A percentile compares a stretch with the other conserved stretches of the same genome.
Evolutionary conservation across 1,284 basidiomycete species (phyloP).

Genomic region (Trametes versicolor): DNA sequence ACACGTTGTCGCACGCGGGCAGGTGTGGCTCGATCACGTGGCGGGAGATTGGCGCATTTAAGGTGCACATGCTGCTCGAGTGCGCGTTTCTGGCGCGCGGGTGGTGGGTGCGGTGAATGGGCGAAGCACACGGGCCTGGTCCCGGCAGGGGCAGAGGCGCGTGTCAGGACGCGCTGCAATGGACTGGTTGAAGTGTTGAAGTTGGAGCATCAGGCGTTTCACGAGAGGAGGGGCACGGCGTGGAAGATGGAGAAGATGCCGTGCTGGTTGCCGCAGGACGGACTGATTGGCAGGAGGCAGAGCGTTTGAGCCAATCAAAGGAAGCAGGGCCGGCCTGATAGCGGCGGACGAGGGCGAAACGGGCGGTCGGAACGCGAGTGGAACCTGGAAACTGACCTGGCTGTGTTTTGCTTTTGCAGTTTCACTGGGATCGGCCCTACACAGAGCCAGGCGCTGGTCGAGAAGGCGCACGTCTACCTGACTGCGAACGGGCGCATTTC

Average conservation of each 20-base stretch:
- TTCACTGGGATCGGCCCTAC: slow-evolving; percentile 80
- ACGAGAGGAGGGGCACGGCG: slow-evolving; percentile 9
- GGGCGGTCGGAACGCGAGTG: slow-evolving; percentile 16
- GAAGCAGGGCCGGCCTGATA: slow-evolving; percentile 20
- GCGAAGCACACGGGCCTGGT: slow-evolving; percentile 9
- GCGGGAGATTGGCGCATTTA: slow-evolving; percentile 1
- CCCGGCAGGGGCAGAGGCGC: slow-evolving; percentile 8
- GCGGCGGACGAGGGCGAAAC: slow-evolving; percentile 14
- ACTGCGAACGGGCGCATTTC: slow-evolving; percentile 89
- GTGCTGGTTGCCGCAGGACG: slow-evolving; percentile 26
- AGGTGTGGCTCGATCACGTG: slow-evolving; percentile 18
- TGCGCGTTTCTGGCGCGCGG: not conserved
- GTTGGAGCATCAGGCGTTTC: slow-evolving; percentile 32
- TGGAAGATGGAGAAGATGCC: slow-evolving; percentile 18
- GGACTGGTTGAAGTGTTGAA: slow-evolving; percentile 1
- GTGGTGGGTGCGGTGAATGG: not conserved
- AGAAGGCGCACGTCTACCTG: slow-evolving; percentile 89
- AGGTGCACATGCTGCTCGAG: not conserved
- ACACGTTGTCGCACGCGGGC: not conserved
- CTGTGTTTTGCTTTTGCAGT: slow-evolving; percentile 50
- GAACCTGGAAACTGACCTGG: slow-evolving; percentile 20
- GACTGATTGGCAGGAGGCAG: slow-evolving; percentile 30
- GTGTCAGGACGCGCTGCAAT: not conserved
- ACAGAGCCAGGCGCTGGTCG: slow-evolving; percentile 79
- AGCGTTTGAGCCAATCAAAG: slow-evolving; percentile 30